Conservation (phyloP, 2,329 filamentous ascomycete species). For the Plectosphaerella sp. region DNA sequence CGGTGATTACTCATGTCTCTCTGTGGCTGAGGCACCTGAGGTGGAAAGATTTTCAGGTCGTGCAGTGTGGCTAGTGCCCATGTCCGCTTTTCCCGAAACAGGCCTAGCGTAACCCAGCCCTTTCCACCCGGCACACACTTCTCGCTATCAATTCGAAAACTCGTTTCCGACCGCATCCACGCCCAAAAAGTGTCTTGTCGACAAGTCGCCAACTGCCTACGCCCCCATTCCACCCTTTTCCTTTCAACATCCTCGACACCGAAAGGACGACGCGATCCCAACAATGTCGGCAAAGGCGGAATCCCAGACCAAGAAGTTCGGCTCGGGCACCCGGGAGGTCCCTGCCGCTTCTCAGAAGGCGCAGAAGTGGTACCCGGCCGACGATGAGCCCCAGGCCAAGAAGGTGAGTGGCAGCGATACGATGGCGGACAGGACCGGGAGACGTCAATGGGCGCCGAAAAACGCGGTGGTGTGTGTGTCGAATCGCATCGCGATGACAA, state of each 20-base stretch:
- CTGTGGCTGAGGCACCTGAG: background rate
- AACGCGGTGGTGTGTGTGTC: background rate
- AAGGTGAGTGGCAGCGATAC: constrained; percentile 68
- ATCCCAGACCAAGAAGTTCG: constrained; percentile 87
- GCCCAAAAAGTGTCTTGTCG: background rate
- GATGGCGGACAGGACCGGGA: background rate
- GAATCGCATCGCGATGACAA: background rate
- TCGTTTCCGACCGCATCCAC: constrained; percentile 3
- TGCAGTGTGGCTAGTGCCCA: background rate
- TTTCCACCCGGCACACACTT: too few relatives aligned
- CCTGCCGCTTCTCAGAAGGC: constrained; percentile 87
- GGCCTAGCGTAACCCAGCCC: constrained; percentile 3
- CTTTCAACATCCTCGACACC: constrained; percentile 9
- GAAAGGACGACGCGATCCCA: constrained; percentile 10
- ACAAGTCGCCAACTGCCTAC: constrained; percentile 25
- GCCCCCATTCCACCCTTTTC: constrained; percentile 26
- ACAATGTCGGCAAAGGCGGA: constrained; percentile 71
- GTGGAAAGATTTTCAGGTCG: background rate
- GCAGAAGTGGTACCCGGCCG: constrained; percentile 97
- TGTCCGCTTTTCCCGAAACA: constrained; percentile 16
- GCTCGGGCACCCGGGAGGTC: constrained; percentile 91
- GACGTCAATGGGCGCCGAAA: background rate
- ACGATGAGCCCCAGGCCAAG: constrained; percentile 84
- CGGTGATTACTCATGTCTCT: background rate
- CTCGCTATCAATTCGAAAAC: too few relatives aligned